Conservation (phyloP, 176 grass and related monocot genomes). For the Themeda triandra region DNA sequence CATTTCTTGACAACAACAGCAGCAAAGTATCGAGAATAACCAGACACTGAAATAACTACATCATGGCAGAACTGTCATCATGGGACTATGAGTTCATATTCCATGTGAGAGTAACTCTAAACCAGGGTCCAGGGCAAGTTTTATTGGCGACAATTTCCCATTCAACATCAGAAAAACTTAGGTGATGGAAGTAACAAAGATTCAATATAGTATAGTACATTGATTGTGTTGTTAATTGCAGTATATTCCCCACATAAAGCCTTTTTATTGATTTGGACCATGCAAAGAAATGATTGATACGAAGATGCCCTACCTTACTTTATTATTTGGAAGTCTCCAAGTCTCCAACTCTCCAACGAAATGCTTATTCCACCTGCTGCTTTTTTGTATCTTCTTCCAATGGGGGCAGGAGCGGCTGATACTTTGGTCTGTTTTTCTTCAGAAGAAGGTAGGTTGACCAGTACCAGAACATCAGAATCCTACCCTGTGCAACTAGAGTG, state of each 20-base stretch:
- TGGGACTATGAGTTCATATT: background rate
- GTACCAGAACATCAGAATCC: conserved; percentile 92
- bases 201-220: background rate
- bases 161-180: background rate
- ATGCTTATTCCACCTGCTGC: conserved; percentile 16
- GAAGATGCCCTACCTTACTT: background rate
- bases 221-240: background rate
- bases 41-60: background rate
- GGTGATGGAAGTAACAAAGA: background rate
- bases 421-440: conserved; percentile 87
- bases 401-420: conserved; percentile 67
- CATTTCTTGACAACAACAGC: background rate
- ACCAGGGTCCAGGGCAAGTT: background rate
- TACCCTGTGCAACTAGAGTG: conserved; percentile 65
- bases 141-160: background rate
- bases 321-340: background rate
- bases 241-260: background rate
- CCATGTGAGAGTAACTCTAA: background rate
- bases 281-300: background rate
- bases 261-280: background rate
- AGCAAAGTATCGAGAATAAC: background rate
- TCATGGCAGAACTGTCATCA: background rate
- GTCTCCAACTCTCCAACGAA: background rate
- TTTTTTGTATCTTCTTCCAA: conserved; percentile 33
- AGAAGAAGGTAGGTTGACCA: conserved; percentile 88